Evolutionary conservation across 1,284 basidiomycete genomes (phyloP), one percentile per base, ranked within the genome.

Genomic region (Heliocybe sulcata): DNA sequence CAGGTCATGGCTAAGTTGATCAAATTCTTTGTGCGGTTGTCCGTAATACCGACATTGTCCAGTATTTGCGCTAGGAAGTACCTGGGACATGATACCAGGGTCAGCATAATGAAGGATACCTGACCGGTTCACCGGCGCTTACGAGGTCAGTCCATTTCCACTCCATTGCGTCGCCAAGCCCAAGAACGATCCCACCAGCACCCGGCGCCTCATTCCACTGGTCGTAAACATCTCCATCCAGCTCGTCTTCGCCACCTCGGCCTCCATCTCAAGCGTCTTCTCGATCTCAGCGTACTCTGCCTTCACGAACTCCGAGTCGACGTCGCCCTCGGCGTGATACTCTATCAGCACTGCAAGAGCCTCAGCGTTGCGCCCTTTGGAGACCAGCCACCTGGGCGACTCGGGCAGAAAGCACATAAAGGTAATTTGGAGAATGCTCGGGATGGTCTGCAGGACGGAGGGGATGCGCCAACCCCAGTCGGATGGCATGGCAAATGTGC

Each of bases 301-400:
- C 56, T 79, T 71, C 59, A 90, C 76, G 56, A 77, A 74, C 0
- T 80, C 77, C 57, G 86, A 79, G 51, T 71, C 69, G 33, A 73
- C 61, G 16, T 29, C 26, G 6, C 26, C 51, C 14, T 29, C 26
- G 6, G 51, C 33, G 65, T 63, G 80, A 52, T 94, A 81, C 57
- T 87, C 82, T 29, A 76, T 67, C 58, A 94, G 77, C 8, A 90
- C 69, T 2, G 56, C 51, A 57, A 82, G 78, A 23, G 92, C 93
- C 9, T 73, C 72, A 6, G 76, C 82, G 56, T 85, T 71, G 51
- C 76, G 75, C 50, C 83, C 84, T 59, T 79, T 77, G 75, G 88
- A 88, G 72, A 94, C 78, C 56, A 86, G 81, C 81, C 81, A 94
- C 68, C 93, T 90, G 23, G 93, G 92, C 22, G 92, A 94, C 74